Percentiles rank a stretch among this genome's conserved stretches.
Evolutionary conservation across 768 basidiomycete genomes (phyloP).

Genomic region (Tricholoma sp.): DNA sequence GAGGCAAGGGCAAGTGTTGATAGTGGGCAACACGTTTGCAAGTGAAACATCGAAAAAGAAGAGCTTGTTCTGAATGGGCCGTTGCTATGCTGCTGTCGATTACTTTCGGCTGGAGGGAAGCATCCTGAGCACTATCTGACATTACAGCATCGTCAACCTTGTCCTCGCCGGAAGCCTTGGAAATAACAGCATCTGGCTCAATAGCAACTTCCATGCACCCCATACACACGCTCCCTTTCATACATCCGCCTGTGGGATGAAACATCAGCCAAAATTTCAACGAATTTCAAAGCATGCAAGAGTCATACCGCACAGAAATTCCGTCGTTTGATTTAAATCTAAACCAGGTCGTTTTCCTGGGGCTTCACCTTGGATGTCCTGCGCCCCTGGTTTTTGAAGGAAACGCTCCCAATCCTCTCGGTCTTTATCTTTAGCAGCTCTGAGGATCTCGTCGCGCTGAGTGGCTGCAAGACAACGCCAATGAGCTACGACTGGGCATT

Average conservation of each 20-base stretch:
- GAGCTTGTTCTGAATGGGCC: slow-evolving; percentile 18
- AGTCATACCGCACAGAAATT: slow-evolving; percentile 64
- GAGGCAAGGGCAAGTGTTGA: slow-evolving; percentile 54
- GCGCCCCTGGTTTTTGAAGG: slow-evolving; percentile 17
- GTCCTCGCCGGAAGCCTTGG: slow-evolving; percentile 3
- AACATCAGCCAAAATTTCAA: background rate
- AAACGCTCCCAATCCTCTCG: slow-evolving; percentile 30
- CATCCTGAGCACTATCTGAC: slow-evolving; percentile 18
- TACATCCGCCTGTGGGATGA: slow-evolving; percentile 43
- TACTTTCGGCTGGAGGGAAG: background rate
- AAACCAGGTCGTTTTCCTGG: slow-evolving; percentile 45
- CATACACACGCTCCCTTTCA: slow-evolving; percentile 76
- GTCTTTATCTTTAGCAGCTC: slow-evolving; percentile 55
- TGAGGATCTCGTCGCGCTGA: slow-evolving; percentile 70
- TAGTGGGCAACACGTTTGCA: slow-evolving; percentile 88
- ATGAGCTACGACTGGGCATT: slow-evolving; percentile 73
- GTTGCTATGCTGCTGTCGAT: background rate
- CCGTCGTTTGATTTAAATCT: slow-evolving; percentile 55
- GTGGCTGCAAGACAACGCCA: slow-evolving; percentile 66
- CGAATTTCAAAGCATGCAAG: background rate
- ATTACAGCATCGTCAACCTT: slow-evolving; percentile 27
- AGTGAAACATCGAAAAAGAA: slow-evolving; percentile 77
- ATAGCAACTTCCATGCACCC: slow-evolving; percentile 58
- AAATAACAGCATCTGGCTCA: slow-evolving; percentile 33
- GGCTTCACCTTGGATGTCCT: slow-evolving; percentile 19